These are phyloP conservation scores for Kappamyces sp. DNA, from an alignment of 192 early-diverging fungal species.

Conservation along the genomic window DNA sequence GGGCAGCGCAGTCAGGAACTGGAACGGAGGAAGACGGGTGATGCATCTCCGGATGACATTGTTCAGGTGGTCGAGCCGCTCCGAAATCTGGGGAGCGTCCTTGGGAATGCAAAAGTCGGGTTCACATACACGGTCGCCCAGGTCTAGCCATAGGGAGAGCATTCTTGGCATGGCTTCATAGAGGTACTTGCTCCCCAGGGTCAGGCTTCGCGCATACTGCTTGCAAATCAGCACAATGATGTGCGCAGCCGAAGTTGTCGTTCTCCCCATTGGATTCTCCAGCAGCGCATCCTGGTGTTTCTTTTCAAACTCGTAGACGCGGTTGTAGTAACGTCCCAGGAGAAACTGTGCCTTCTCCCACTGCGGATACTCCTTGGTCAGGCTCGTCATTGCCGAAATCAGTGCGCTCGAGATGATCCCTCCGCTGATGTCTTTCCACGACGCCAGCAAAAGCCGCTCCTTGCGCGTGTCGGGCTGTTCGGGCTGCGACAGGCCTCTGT, in stretches of 20 bases:
- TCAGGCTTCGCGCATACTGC: conserved; percentile 46
- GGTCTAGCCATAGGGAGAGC: conserved; percentile 78
- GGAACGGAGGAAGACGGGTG: conserved; percentile 48
- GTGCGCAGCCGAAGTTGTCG: background rate
- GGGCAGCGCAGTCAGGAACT: conserved; percentile 73
- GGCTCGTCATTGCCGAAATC: conserved; percentile 29
- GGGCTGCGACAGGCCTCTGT: no score
- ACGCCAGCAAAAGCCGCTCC: conserved; percentile 45
- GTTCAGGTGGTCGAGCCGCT: conserved; percentile 48
- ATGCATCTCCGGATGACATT: conserved; percentile 24
- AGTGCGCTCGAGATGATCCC: conserved; percentile 33
- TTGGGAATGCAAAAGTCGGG: background rate
- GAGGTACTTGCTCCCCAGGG: conserved; percentile 67
- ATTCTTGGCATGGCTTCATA: conserved; percentile 80
- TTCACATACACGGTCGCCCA: conserved; percentile 39
- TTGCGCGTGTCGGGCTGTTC: background rate
- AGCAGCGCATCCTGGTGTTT: background rate
- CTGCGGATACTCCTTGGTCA: conserved; percentile 25
- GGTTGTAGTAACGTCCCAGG: conserved; percentile 59
- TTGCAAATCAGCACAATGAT: conserved; percentile 22
- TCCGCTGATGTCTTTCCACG: conserved; percentile 52
- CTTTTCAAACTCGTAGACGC: conserved; percentile 43
- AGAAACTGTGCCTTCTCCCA: conserved; percentile 67
- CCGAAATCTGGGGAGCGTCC: conserved; percentile 30
- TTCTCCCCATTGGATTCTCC: background rate